Evolutionary conservation across 495 filamentous ascomycete species (phyloP), one percentile per base, ranked within the genome.

Genomic region (Hypoxylon fuscum): DNA sequence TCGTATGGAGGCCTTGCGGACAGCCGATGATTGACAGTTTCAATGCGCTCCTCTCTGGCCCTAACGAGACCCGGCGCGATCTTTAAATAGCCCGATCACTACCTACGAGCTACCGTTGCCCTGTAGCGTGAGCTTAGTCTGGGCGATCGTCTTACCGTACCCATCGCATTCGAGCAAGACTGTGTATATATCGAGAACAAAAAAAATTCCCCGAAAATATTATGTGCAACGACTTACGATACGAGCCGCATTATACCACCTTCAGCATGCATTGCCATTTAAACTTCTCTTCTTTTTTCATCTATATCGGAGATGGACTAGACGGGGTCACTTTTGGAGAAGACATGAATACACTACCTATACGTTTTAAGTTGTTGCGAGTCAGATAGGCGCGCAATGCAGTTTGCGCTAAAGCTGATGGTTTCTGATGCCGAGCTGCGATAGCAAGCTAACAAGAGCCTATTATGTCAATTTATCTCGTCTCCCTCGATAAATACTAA

Each of bases 221-320:
- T 31, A 63, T 55, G 58, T 68, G 62, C 55, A 64, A 60, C 65
- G 59, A 66, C 62, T 66, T 61, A 72, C 61, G 63, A 70, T 58
- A 70, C 40, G 51, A 72, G 58, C 59, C 55, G 62, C 69, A 69
- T 64, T 58, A 62, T 69, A 66, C 58, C 59, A 61, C 12, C 22
- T 55, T 59, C 44, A 66, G 58, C 66, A 62, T 65, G 61, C 62
- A 8, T 68, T 68, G 63, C 48, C 51, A 58, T 55, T 55, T 66
- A 22, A 55, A 48, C 11, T 14, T 44, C 25, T 18, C 12, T 37
- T 22, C 23, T 11, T 46, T 20, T 56, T 31, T 66, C 42, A 38
- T 45, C 42, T n/a, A n/a, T 31, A 12, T 17, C 32, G 14, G 54
- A 52, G 43, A 66, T 51, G 54, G 56, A 51, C 22, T 57, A 61